Evolutionary conservation across 257 asterid species (phyloP), one percentile per base, ranked within the genome.

Genomic region (Paraleonurus japonicus): DNA sequence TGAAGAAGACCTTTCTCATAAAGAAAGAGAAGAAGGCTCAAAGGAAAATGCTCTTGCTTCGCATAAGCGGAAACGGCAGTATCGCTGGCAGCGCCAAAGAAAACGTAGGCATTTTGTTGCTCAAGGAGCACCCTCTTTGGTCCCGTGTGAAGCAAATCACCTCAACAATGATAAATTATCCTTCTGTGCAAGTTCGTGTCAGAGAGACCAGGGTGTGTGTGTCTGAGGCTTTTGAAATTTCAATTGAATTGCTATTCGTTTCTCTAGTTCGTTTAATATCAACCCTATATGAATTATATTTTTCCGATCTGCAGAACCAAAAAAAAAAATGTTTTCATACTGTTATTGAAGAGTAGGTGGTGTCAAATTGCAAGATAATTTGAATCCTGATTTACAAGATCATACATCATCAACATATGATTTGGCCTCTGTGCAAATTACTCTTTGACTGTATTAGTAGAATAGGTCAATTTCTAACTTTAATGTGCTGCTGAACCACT

Each of bases 21-120:
- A 51, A 20, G 65, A 71, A 22, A 3, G 66, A 70, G 86, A 72
- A 54, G 77, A 53, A 71, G 57, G 74, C 82, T 77, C 81, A 53
- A 76, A 82, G 65, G 75, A 47, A 50, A 69, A 62, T 59, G 57
- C 33, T 65, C 64, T 22, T 54, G 64, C 45, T 61, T 53, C 79
- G n/a, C 78, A 65, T 72, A 90, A 93, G 85, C 85, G 83, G 75
- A 70, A 6, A 60, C 81, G 97, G 68, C 77, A 61, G 79, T 76
- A 45, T 73, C 72, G 85, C 55, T 85, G 95, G 96, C 90, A 80
- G 78, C 92, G 96, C 13, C 83, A 63, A 26, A 86, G 89, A 80
- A 86, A 87, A 68, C 81, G 58, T 45, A 69, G 75, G 71, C 85
- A 74, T 79, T 83, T 82, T 78, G 60, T 73, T 58, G 70, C 41